Conservation (phyloP, 208 protist genomes). For the Trichomonas tenax region DNA sequence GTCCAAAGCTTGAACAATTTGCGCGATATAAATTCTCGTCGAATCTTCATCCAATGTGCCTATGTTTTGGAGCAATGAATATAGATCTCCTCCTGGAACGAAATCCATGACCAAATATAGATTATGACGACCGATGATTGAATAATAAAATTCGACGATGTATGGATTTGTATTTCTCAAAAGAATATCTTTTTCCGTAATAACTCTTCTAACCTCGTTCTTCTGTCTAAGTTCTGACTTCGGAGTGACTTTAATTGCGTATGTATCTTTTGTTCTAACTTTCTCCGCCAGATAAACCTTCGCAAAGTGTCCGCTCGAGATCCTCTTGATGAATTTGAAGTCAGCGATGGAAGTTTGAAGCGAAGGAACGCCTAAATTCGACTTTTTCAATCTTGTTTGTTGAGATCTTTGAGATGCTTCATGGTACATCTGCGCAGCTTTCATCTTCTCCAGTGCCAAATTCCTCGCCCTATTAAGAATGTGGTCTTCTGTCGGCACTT, state of each 20-base stretch:
- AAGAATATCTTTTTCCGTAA: constrained; percentile 1
- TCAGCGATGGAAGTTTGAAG: constrained; percentile 33
- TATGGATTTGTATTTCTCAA: not conserved
- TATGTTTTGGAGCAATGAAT: not conserved
- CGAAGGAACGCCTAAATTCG: not conserved
- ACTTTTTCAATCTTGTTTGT: not conserved
- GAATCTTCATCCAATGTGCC: not conserved
- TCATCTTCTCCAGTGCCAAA: not conserved
- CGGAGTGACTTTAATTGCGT: constrained; percentile 48
- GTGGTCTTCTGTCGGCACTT: not conserved
- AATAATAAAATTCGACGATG: not conserved
- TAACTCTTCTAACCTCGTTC: not conserved
- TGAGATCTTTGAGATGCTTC: not conserved
- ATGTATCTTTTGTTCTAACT: constrained; percentile 43
- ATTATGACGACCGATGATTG: not conserved
- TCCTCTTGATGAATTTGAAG: constrained; percentile 51
- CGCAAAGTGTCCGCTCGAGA: constrained; percentile 53
- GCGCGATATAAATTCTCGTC: constrained; percentile 46
- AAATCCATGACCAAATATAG: not conserved
- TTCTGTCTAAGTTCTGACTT: not conserved
- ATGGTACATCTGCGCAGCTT: not conserved
- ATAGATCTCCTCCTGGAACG: not conserved
- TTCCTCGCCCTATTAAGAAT: not conserved
- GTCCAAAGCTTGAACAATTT: constrained; percentile 50
- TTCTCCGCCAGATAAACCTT: constrained; percentile 46